Base-by-base conservation (phyloP, 2,329 filamentous ascomycete species). In the Fusarium clavum region DNA sequence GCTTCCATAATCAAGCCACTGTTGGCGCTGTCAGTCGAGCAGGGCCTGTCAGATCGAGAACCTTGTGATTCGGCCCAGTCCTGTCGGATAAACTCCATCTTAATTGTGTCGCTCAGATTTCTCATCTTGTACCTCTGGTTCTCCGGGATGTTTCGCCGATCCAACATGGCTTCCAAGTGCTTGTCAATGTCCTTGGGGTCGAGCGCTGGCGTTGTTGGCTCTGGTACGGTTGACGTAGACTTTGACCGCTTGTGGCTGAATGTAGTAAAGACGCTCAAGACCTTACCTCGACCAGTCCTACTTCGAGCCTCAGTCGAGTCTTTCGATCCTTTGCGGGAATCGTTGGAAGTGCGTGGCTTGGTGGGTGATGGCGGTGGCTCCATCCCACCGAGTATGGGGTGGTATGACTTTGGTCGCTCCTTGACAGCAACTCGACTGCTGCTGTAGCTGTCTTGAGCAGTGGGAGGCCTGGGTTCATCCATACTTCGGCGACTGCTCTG, bases 101-200 rank as follows among this genome's bases (percentile, higher is more conserved):
- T 99, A 83, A 98, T 94, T 38, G 92, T 92, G 70, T 93, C 87
- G 68, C 93, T 94, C 64, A 99, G 84, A 60, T 91, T 94, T 47
- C 95, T 89, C 94, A 99, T 98, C 82, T 97, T 97, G 79, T 95
- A 94, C 58, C 95, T 88, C 85, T 97, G 94, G 70, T 97, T 92
- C 76, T 97, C 93, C 5, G 95, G 94, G 57, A 98, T 97, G 75
- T 98, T 97, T 69, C 95, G 88, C 20, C 94, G 90, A 78, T 97
- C 94, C 80, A 97, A 79, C 80, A 89, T 85, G 5, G 86, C 88
- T 73, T 91, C 88, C 49, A 89, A 84, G 67, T 89, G 86, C 61
- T 80, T 81, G 66, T 87, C 83, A 43, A 90, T 85, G 67, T 89
- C 83, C 72, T 84, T 82, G n/a, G 84, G 82, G 58, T 87, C 82